These are phyloP conservation scores for Calocybe gangraenosa DNA, from an alignment of 768 basidiomycete genomes.

Conservation along the genomic window DNA sequence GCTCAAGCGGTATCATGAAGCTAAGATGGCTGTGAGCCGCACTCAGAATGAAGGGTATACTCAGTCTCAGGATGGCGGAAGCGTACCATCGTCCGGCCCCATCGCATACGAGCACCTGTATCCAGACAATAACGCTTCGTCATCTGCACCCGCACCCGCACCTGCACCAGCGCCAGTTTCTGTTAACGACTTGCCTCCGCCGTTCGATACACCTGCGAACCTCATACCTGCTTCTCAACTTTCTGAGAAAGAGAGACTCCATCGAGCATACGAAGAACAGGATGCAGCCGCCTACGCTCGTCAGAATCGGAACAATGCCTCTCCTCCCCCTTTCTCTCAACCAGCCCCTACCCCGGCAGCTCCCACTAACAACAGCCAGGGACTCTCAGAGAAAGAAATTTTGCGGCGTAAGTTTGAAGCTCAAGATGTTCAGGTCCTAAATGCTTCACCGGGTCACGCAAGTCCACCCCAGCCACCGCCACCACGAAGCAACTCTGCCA, in stretches of 20 bases:
- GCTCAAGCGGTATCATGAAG: constrained; percentile 62
- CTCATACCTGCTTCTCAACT: constrained; percentile 34
- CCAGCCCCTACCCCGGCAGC: constrained; percentile 10
- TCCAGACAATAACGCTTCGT: constrained; percentile 30
- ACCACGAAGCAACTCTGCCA: constrained; percentile 20
- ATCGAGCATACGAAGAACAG: constrained; percentile 59
- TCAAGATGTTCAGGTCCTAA: constrained; percentile 36
- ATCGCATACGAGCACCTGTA: constrained; percentile 63
- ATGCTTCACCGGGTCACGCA: constrained; percentile 13
- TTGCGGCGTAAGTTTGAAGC: constrained; percentile 53
- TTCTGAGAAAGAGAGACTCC: constrained; percentile 68
- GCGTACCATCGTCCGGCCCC: constrained; percentile 30
- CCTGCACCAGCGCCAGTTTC: too few relatives aligned
- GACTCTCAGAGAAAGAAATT: constrained; percentile 52
- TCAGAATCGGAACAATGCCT: constrained; percentile 17
- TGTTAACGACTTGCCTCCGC: constrained; percentile 42
- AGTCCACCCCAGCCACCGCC: constrained; percentile 18
- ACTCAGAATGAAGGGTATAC: constrained; percentile 37
- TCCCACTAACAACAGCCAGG: constrained; percentile 19
- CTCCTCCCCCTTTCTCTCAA: constrained; percentile 18
- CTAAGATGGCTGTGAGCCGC: constrained; percentile 65
- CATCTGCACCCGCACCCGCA: constrained; percentile 22
- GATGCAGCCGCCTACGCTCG: constrained; percentile 49
- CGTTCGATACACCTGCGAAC: constrained; percentile 42
- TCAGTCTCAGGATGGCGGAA: constrained; percentile 11